Percentiles rank a stretch among this genome's conserved stretches.
phyloP scores from a whole-genome alignment of 2,329 filamentous ascomycete species.

The Arthrinium puccinioides region DNA sequence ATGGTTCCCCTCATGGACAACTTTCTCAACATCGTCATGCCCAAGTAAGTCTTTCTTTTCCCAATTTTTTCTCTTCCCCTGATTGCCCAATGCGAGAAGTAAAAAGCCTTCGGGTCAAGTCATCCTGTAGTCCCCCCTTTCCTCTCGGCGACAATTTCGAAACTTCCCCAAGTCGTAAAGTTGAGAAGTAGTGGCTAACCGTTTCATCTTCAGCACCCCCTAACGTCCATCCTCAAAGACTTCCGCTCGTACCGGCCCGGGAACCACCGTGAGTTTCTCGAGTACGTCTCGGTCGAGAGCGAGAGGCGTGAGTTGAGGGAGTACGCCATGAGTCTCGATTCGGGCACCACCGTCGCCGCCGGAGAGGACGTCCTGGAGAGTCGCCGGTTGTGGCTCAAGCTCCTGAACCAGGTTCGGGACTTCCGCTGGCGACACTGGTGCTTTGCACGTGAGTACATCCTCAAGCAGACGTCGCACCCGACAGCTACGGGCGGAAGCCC shows the following conservation, averaged over 20 bases:
- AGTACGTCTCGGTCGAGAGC: constrained; percentile 53
- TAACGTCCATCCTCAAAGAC: constrained; percentile 81
- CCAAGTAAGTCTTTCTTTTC: too few relatives aligned
- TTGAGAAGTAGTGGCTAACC: too few relatives aligned
- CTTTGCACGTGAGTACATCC: constrained; percentile 77
- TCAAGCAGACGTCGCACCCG: constrained; percentile 69
- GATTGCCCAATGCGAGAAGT: too few relatives aligned
- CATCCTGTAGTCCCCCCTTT: too few relatives aligned
- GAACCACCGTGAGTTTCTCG: constrained; percentile 80
- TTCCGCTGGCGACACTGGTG: constrained; percentile 84
- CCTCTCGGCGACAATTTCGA: too few relatives aligned
- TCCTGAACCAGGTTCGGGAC: constrained; percentile 69
- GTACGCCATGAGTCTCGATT: constrained; percentile 41
- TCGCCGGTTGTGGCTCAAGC: constrained; percentile 53
- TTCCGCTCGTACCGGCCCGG: constrained; percentile 85
- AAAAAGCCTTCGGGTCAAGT: too few relatives aligned
- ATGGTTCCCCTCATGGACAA: constrained; percentile 91
- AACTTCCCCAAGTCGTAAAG: too few relatives aligned
- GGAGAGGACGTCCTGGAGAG: constrained; percentile 37
- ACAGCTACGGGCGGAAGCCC: constrained; percentile 75
- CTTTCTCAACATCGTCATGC: constrained; percentile 80
- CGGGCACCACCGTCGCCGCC: constrained; percentile 14
- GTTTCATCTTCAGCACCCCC: too few relatives aligned
- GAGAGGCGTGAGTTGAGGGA: constrained; percentile 45
- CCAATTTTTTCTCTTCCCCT: too few relatives aligned